These are phyloP conservation scores for Choiromyces venosus DNA, from an alignment of 495 filamentous ascomycete species.

Conservation along the genomic window DNA sequence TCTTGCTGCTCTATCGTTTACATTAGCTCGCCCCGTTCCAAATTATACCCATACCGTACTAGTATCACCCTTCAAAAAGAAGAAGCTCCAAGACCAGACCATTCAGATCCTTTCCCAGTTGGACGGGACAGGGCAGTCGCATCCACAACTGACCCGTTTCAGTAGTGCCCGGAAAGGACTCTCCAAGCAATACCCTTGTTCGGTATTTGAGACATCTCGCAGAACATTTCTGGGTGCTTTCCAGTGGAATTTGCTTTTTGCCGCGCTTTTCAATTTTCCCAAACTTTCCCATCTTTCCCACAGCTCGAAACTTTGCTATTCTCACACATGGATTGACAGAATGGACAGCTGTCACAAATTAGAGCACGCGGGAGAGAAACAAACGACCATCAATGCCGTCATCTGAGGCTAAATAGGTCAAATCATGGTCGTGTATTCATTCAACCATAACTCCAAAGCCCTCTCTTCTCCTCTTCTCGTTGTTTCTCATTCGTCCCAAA, in stretches of 20 bases:
- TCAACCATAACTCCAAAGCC: neutral
- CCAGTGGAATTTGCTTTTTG: neutral
- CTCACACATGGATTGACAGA: neutral
- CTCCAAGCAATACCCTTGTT: constrained; percentile 7
- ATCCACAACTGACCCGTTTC: neutral
- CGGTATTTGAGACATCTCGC: constrained; percentile 13
- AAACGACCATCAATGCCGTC: neutral
- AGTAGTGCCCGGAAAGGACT: neutral
- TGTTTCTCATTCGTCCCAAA: neutral
- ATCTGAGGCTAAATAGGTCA: neutral
- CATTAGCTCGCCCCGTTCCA: neutral
- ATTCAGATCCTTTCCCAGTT: constrained; percentile 1
- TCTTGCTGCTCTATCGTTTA: neutral
- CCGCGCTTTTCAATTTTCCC: neutral
- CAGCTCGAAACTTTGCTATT: neutral
- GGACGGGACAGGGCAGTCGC: neutral
- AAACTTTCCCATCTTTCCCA: neutral
- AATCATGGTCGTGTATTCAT: neutral
- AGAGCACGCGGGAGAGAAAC: neutral
- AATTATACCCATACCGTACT: neutral
- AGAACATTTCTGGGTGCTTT: constrained; percentile 2
- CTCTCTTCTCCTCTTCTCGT: neutral
- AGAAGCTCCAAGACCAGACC: constrained; percentile 6
- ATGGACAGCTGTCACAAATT: neutral
- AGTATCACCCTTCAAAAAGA: constrained; percentile 7